Base-by-base conservation (phyloP, 2,329 filamentous ascomycete genomes). In the Ceratocystis lukuohia region DNA sequence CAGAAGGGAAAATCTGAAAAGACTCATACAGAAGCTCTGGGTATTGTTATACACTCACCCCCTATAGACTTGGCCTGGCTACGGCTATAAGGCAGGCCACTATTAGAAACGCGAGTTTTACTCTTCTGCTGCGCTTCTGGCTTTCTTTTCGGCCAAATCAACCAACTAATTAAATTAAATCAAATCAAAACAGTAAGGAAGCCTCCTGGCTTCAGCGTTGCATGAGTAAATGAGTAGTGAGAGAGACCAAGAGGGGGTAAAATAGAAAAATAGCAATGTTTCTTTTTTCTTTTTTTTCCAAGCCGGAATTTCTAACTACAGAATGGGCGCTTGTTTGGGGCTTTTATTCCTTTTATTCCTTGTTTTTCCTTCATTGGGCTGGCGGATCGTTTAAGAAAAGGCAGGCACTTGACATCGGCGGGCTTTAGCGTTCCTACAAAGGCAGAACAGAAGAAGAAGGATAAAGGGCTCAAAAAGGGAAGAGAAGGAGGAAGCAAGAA, bases 381-480 rank as follows among this genome's bases (percentile, higher is more conserved):
- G 53, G 22, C 53, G 53, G 53, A 28, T 30, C 28, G 53, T 57
- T 57, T n/a, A 57, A 57, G 15, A 57, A 22, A 57, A 57, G 53
- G 25, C 22, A 57, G 48, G 48, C 48, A 50, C n/a, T 41, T 50
- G n/a, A 50, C 48, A 50, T 50, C 48, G 7, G 30, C 10, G 53
- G 53, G 53, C 28, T 57, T 53, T 57, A 57, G 53, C 53, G 53
- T 33, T 57, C 53, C 53, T 57, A 17, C 17, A 17, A 57, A n/a
- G 53, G 53, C 3, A 57, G 53, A 57, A n/a, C 2, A 57, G 28
- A 57, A 28, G 50, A 50, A n/a, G 46, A 6, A 50, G 22, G 10
- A 50, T 3, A 50, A 50, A 22, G 53, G 12, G 22, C 45, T 5
- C 17, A 3, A 57, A 8, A 33, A 33, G 53, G 25, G 28, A 57